These are phyloP conservation scores for Termitomyces heimii DNA, from an alignment of 768 basidiomycete genomes.

Conservation along the genomic window DNA sequence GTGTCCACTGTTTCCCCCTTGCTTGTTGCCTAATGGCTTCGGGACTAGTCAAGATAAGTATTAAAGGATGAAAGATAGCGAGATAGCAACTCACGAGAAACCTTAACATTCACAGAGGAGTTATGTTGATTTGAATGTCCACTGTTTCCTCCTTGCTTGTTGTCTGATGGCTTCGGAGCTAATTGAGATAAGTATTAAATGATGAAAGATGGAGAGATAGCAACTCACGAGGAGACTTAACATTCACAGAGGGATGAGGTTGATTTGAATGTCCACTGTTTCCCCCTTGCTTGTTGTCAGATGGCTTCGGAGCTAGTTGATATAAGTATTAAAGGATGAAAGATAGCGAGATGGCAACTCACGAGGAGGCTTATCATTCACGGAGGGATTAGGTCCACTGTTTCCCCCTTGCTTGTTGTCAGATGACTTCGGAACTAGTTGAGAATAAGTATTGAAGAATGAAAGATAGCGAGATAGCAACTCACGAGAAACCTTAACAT, in stretches of 20 bases:
- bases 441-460: neutral
- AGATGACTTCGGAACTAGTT: neutral
- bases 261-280: neutral
- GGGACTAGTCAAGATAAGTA: neutral
- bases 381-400: too few relatives aligned
- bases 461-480: neutral
- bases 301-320: neutral
- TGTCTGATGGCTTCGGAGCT: neutral
- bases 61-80: neutral
- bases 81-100: neutral
- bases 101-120: neutral
- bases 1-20: neutral
- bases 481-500: neutral
- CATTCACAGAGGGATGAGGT: too few relatives aligned
- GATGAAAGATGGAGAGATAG: neutral
- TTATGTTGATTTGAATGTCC: neutral
- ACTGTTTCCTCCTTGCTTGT: neutral
- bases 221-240: neutral
- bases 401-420: neutral
- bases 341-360: neutral
- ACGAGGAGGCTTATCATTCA: too few relatives aligned
- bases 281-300: neutral
- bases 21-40: neutral
- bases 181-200: neutral
- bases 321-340: neutral